phyloP scores from a whole-genome alignment of 2,329 filamentous ascomycete genomes.

The Alternaria dauci region DNA sequence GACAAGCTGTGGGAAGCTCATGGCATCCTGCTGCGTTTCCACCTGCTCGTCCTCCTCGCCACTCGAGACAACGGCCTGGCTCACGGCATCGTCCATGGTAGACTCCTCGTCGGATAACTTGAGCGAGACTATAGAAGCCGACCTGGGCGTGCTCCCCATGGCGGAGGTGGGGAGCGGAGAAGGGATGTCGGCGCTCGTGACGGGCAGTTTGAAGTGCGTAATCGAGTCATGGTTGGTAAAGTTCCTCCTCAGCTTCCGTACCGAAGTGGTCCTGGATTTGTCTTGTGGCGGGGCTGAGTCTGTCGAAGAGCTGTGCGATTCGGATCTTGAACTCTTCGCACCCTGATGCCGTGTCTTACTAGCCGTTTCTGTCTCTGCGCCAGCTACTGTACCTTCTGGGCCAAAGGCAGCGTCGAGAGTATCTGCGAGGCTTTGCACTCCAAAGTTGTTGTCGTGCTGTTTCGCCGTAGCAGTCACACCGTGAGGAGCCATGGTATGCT shows the following conservation, averaged over 20 bases:
- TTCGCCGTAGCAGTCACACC: constrained; percentile 21
- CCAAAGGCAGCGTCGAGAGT: constrained; percentile 57
- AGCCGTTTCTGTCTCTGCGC: constrained; percentile 35
- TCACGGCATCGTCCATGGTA: constrained; percentile 62
- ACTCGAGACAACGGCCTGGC: constrained; percentile 63
- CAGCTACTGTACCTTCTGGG: constrained; percentile 32
- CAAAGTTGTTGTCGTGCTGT: constrained; percentile 59
- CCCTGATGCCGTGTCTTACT: constrained; percentile 43
- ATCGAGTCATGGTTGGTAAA: constrained; percentile 33
- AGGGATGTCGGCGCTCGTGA: constrained; percentile 23
- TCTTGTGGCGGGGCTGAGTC: constrained; percentile 29
- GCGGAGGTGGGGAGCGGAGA: constrained; percentile 60
- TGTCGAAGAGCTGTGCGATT: constrained; percentile 34
- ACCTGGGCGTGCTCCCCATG: constrained; percentile 67
- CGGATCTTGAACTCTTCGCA: constrained; percentile 33
- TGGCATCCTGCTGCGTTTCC: constrained; percentile 43
- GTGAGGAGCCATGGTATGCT: constrained; percentile 48
- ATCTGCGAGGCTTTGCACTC: constrained; percentile 66
- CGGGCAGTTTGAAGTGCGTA: constrained; percentile 37
- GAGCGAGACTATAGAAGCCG: constrained; percentile 66
- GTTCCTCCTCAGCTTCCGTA: constrained; percentile 33
- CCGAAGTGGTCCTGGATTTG: constrained; percentile 29
- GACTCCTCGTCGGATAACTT: constrained; percentile 66
- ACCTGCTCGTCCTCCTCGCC: constrained; percentile 62
- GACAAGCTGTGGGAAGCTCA: constrained; percentile 77